Conservation (phyloP, 108 stramenopile genomes). For the Asterionellopsis glacialis region DNA sequence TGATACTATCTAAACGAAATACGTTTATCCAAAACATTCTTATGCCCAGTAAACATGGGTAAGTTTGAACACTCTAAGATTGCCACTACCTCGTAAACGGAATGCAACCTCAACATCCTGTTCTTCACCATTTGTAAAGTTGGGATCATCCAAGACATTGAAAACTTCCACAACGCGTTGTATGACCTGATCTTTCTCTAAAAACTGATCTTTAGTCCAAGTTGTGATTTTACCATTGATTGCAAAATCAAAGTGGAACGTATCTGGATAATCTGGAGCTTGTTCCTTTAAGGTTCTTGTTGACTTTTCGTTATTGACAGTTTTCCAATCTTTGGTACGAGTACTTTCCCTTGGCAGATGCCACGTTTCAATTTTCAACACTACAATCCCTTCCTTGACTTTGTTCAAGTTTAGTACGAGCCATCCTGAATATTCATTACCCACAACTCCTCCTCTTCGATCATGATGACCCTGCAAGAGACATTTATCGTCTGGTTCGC, state of each 20-base stretch:
- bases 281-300: neutral
- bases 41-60: constrained; percentile 66
- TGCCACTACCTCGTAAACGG: constrained; percentile 42
- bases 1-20: too few relatives aligned
- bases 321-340: constrained; percentile 21
- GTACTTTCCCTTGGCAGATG: neutral
- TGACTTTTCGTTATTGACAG: constrained; percentile 24
- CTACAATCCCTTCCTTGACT: constrained; percentile 51
- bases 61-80: constrained; percentile 17
- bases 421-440: constrained; percentile 63
- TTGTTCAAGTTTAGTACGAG: constrained; percentile 41
- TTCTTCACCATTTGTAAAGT: constrained; percentile 11
- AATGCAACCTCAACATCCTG: constrained; percentile 51
- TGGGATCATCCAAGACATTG: constrained; percentile 39
- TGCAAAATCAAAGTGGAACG: constrained; percentile 49
- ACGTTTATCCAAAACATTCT: too few relatives aligned
- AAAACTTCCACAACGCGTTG: constrained; percentile 31
- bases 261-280: constrained; percentile 23
- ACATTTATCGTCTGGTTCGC: constrained; percentile 29
- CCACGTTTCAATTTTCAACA: constrained; percentile 45
- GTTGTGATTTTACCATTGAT: constrained; percentile 37
- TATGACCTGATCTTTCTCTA: constrained; percentile 8
- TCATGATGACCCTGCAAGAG: constrained; percentile 69
- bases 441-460: constrained; percentile 41
- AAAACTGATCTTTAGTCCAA: constrained; percentile 22